These are phyloP conservation scores for Phytophthora palmivora DNA, from an alignment of 352 stramenopile species.

Conservation along the genomic window DNA sequence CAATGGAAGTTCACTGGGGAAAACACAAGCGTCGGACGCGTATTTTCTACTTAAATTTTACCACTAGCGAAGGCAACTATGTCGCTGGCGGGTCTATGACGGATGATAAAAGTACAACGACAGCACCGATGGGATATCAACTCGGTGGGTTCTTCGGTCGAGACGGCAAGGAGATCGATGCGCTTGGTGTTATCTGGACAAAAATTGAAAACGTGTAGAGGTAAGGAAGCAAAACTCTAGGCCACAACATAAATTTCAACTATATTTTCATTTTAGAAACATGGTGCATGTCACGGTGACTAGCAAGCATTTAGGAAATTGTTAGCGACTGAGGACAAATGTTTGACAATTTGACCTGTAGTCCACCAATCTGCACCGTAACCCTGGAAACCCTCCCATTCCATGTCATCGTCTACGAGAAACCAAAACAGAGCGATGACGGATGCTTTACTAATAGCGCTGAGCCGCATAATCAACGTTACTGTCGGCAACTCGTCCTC, in stretches of 20 bases:
- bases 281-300: background rate
- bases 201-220: background rate
- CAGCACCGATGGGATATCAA: background rate
- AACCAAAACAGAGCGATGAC: background rate
- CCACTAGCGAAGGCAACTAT: conserved; percentile 41
- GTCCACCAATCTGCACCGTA: background rate
- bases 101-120: background rate
- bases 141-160: background rate
- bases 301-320: background rate
- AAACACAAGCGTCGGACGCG: conserved; percentile 43
- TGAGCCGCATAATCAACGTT: background rate
- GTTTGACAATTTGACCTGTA: background rate
- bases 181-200: background rate
- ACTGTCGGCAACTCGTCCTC: background rate
- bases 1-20: conserved; percentile 51
- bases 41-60: conserved; percentile 53
- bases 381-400: background rate
- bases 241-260: too few species aligned
- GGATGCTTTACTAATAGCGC: background rate
- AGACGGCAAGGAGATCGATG: background rate
- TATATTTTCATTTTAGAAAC: background rate
- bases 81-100: conserved; percentile 39
- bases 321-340: background rate
- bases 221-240: too few species aligned
- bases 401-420: background rate